These are phyloP conservation scores for Alopecurus myosuroides DNA, from an alignment of 176 grass and related monocot species.

Conservation along the genomic window DNA sequence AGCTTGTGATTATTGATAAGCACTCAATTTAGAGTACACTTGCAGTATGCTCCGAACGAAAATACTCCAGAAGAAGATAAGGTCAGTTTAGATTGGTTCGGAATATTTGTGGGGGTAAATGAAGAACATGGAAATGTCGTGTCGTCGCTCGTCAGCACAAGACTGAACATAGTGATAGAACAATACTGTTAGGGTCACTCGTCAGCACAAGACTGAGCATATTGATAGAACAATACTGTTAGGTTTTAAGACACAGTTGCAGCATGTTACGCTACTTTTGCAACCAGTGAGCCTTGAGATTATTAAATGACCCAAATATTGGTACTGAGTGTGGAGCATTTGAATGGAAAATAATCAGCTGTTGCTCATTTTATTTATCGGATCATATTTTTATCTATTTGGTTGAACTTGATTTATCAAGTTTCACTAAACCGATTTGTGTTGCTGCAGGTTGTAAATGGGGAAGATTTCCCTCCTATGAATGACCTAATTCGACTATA, in stretches of 20 bases:
- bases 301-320: neutral
- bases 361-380: neutral
- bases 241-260: neutral
- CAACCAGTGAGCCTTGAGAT: neutral
- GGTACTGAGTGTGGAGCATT: neutral
- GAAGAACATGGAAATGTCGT: neutral
- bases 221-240: neutral
- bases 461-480: conserved; percentile 58
- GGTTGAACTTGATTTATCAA: neutral
- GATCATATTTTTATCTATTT: neutral
- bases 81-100: neutral
- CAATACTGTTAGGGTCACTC: neutral
- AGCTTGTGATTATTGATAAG: neutral
- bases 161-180: neutral
- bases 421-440: conserved; percentile 8
- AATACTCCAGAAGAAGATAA: neutral
- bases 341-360: neutral
- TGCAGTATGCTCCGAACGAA: neutral
- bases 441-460: conserved; percentile 36
- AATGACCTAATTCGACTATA: conserved; percentile 66
- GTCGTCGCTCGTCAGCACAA: neutral
- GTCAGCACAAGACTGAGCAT: neutral
- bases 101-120: neutral
- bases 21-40: neutral
- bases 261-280: conserved; percentile 1